Conservation (phyloP, 78 protist genomes). For the Dictyostelium firmibasis region DNA sequence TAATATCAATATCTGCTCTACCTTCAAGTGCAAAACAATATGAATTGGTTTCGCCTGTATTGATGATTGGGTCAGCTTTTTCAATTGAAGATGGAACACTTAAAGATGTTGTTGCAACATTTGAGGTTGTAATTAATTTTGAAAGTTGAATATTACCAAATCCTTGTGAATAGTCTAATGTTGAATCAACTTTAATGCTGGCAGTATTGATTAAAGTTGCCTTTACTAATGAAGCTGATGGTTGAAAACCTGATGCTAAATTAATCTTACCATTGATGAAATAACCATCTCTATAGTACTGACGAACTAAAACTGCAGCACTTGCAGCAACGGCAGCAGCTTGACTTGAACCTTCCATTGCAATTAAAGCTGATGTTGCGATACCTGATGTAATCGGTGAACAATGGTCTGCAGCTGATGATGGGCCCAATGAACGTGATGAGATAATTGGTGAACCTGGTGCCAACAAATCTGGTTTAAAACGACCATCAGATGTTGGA, state of each 20-base stretch:
- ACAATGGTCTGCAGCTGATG: conserved; percentile 7
- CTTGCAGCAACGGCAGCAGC: neutral
- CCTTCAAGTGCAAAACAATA: neutral
- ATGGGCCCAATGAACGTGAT: neutral
- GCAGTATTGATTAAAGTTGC: conserved; percentile 37
- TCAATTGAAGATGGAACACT: neutral
- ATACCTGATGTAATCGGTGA: neutral
- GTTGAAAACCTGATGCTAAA: neutral
- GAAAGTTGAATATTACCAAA: neutral
- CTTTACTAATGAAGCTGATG: conserved; percentile 21
- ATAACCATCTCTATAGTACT: conserved; percentile 27
- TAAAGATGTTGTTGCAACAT: neutral
- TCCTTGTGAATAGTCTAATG: neutral
- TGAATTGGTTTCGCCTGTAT: neutral
- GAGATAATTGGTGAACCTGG: conserved; percentile 49
- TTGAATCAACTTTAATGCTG: neutral
- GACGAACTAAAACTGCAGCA: conserved; percentile 30
- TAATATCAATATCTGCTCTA: neutral
- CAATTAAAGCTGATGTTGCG: neutral
- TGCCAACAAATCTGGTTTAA: conserved; percentile 65
- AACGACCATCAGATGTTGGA: conserved; percentile 54
- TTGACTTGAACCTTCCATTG: conserved; percentile 44
- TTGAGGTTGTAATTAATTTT: neutral
- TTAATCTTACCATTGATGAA: neutral
- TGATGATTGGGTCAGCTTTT: neutral